A percentile compares a stretch with the other conserved stretches of the same genome.
These are phyloP conservation scores for Angomonas deanei DNA, from an alignment of 208 protist genomes.

Conservation along the genomic window DNA sequence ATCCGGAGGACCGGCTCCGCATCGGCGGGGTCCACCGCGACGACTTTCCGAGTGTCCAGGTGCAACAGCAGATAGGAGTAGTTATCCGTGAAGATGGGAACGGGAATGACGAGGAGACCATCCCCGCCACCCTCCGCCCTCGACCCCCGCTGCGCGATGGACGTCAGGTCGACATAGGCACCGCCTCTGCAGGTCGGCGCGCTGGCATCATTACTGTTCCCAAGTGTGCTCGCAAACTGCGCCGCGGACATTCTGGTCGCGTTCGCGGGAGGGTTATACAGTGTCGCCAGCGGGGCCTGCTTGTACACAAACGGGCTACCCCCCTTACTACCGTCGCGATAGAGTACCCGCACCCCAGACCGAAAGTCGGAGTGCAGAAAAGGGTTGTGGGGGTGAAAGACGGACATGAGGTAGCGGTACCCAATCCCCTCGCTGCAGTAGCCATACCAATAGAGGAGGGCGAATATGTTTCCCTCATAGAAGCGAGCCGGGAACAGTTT, in stretches of 20 bases:
- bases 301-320: neutral
- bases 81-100: constrained; percentile 85
- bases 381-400: constrained; percentile 46
- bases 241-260: neutral
- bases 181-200: neutral
- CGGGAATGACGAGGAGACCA: constrained; percentile 50
- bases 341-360: constrained; percentile 50
- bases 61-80: constrained; percentile 86
- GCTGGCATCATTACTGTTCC: neutral
- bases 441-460: constrained; percentile 38
- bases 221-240: neutral
- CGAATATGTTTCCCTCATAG: constrained; percentile 59
- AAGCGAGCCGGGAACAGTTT: constrained; percentile 46
- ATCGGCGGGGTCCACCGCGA: constrained; percentile 78
- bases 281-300: neutral
- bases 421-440: constrained; percentile 71
- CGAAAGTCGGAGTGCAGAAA: constrained; percentile 81
- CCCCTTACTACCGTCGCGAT: neutral
- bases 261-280: neutral
- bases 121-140: neutral
- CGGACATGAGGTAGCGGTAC: constrained; percentile 34
- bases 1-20: constrained; percentile 44
- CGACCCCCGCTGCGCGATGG: neutral
- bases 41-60: constrained; percentile 40
- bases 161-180: constrained; percentile 3